Evolutionary conservation across 495 filamentous ascomycete genomes (phyloP).

Genomic region (Podospora conica): DNA sequence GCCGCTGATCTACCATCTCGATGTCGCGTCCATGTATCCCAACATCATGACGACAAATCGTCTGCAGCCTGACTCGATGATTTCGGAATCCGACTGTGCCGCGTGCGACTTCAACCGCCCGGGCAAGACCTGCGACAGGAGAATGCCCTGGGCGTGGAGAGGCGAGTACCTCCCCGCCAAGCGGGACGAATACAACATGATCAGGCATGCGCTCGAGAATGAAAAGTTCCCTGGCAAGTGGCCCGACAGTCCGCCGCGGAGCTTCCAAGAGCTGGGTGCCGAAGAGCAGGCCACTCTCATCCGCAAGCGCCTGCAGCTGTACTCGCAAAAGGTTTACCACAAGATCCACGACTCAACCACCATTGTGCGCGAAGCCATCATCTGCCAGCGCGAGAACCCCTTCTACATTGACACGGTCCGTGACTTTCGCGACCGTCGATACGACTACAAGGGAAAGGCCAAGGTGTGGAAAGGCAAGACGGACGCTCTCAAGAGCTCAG

Average conservation of each 20-base stretch:
- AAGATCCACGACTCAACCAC: constrained; percentile 96
- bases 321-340: constrained; percentile 98
- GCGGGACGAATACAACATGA: constrained; percentile 98
- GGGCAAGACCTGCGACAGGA: constrained; percentile 92
- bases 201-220: constrained; percentile 84
- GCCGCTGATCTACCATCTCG: constrained; percentile 94
- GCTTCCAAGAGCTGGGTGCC: constrained; percentile 70
- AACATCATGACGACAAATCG: constrained; percentile 99
- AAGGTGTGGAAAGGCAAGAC: constrained; percentile 98
- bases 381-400: constrained; percentile 96
- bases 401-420: constrained; percentile 98
- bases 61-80: constrained; percentile 96
- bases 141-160: constrained; percentile 96
- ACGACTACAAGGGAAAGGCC: constrained; percentile 96
- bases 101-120: constrained; percentile 98
- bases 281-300: constrained; percentile 80
- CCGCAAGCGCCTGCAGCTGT: constrained; percentile 84
- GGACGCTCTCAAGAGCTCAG: constrained; percentile 73
- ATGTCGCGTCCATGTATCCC: constrained; percentile 99
- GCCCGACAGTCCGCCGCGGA: constrained; percentile 61
- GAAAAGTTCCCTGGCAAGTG: constrained; percentile 77
- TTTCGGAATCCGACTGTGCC: constrained; percentile 89
- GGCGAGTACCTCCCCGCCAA: constrained; percentile 96
- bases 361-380: constrained; percentile 91
- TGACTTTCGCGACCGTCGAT: constrained; percentile 89